phyloP scores from a whole-genome alignment of 805 yeast species.

The Hermanozyma aechmeae region DNA sequence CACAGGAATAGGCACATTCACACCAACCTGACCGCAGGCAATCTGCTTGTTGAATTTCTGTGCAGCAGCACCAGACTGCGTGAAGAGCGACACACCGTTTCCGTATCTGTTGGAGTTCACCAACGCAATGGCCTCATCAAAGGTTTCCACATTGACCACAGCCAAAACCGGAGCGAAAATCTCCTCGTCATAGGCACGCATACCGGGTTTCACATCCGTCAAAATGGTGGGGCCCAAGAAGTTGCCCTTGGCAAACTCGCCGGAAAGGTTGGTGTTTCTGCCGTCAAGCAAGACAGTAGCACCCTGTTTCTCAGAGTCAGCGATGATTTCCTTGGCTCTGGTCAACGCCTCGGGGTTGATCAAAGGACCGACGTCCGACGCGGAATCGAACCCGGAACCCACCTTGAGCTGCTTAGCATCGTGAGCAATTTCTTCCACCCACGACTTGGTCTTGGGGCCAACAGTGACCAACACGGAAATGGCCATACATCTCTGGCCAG shows the following conservation, averaged over 20 bases:
- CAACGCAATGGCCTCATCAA: constrained; percentile 59
- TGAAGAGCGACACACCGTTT: constrained; percentile 64
- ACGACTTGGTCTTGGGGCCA: constrained; percentile 47
- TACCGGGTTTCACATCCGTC: constrained; percentile 53
- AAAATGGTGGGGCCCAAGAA: constrained; percentile 66
- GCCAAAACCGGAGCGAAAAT: constrained; percentile 70
- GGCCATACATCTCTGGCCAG: constrained; percentile 81
- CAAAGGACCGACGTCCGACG: constrained; percentile 66
- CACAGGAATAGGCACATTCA: constrained; percentile 73
- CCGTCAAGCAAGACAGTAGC: constrained; percentile 60
- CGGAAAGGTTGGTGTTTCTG: constrained; percentile 34
- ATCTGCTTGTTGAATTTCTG: constrained; percentile 60
- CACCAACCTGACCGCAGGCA: constrained; percentile 70
- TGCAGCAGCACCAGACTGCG: constrained; percentile 60
- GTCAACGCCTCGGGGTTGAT: constrained; percentile 50
- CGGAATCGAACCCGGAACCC: constrained; percentile 56
- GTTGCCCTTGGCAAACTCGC: constrained; percentile 43
- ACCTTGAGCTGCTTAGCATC: constrained; percentile 50
- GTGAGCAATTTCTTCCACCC: constrained; percentile 52
- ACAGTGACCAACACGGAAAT: constrained; percentile 66
- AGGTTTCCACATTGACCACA: constrained; percentile 50
- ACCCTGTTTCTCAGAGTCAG: constrained; percentile 48
- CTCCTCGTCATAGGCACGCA: constrained; percentile 66
- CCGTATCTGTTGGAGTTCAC: constrained; percentile 47
- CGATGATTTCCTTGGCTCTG: constrained; percentile 48